Evolutionary conservation across 768 basidiomycete genomes (phyloP).

Genomic region (Podaxis carcinomalis): DNA sequence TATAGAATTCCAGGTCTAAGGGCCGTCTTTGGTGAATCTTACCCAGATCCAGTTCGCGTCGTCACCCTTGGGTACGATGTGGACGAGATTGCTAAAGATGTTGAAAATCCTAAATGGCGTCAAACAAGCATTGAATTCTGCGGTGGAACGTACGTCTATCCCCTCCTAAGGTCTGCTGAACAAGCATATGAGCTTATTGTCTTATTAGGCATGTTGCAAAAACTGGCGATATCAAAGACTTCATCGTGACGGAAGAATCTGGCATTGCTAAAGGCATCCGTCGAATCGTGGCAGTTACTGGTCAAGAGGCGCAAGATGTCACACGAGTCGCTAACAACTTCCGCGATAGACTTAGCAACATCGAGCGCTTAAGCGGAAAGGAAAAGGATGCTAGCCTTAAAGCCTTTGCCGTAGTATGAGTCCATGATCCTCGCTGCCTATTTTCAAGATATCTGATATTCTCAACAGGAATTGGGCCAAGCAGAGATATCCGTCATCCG

Average conservation of each 20-base stretch:
- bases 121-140: conserved; percentile 94
- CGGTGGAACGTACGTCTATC: conserved; percentile 82
- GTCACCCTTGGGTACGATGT: conserved; percentile 87
- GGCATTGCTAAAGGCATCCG: conserved; percentile 99
- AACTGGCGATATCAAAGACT: conserved; percentile 96
- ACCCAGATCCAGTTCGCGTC: conserved; percentile 96
- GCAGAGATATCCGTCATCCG: conserved; percentile 83
- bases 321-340: conserved; percentile 64
- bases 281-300: conserved; percentile 90
- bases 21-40: conserved; percentile 96
- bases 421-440: conserved; percentile 11
- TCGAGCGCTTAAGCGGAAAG: conserved; percentile 60
- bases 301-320: conserved; percentile 86
- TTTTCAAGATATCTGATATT: not conserved
- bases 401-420: conserved; percentile 64
- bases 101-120: conserved; percentile 89
- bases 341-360: conserved; percentile 53
- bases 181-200: not conserved
- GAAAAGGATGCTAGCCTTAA: conserved; percentile 90
- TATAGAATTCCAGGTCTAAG: conserved; percentile 89
- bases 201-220: conserved; percentile 79
- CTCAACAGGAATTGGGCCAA: conserved; percentile 78
- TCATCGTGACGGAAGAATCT: conserved; percentile 92
- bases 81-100: conserved; percentile 80
- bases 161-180: not conserved